These are phyloP conservation scores for Bipolaris sorokiniana DNA, from an alignment of 2,329 filamentous ascomycete species.

Conservation along the genomic window DNA sequence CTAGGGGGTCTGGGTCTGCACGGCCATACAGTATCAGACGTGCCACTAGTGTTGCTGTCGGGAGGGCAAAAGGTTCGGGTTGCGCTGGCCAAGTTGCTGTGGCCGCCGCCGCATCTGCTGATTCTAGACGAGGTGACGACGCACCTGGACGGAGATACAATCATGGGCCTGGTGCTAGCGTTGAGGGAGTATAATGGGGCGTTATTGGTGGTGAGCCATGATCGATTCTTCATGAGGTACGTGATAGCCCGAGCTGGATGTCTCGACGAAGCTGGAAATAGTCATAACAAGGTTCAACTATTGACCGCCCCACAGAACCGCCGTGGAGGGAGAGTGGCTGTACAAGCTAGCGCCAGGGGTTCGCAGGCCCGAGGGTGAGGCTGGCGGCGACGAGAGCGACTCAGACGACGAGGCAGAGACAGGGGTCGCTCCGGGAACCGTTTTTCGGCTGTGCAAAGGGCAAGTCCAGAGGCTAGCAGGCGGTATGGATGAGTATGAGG, in stretches of 20 bases:
- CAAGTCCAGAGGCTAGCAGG: slow-evolving; percentile 44
- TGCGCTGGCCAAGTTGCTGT: slow-evolving; percentile 72
- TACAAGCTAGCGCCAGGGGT: slow-evolving; percentile 46
- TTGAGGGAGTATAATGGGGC: slow-evolving; percentile 74
- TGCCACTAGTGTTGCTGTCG: slow-evolving; percentile 74
- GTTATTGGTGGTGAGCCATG: slow-evolving; percentile 78
- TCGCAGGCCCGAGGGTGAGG: slow-evolving; percentile 52
- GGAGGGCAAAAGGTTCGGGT: slow-evolving; percentile 74
- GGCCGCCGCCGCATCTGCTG: slow-evolving; percentile 71
- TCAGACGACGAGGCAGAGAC: slow-evolving; percentile 53
- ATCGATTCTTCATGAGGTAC: slow-evolving; percentile 76
- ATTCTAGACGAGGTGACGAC: slow-evolving; percentile 84
- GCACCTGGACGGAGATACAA: slow-evolving; percentile 83
- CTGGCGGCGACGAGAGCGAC: slow-evolving; percentile 52
- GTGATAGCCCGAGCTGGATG: slow-evolving; percentile 4
- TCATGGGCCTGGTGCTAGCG: slow-evolving; percentile 71
- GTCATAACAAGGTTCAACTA: slow-evolving; percentile 7
- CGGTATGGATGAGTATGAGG: slow-evolving; percentile 49
- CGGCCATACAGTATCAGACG: slow-evolving; percentile 73
- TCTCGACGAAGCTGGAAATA: not conserved
- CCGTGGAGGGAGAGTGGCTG: slow-evolving; percentile 66
- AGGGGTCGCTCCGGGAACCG: slow-evolving; percentile 51
- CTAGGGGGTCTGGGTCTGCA: slow-evolving; percentile 73
- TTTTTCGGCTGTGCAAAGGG: slow-evolving; percentile 46
- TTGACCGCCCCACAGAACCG: slow-evolving; percentile 57